Conservation (phyloP, 805 yeast genomes). For the Danielozyma ontarioensis region DNA sequence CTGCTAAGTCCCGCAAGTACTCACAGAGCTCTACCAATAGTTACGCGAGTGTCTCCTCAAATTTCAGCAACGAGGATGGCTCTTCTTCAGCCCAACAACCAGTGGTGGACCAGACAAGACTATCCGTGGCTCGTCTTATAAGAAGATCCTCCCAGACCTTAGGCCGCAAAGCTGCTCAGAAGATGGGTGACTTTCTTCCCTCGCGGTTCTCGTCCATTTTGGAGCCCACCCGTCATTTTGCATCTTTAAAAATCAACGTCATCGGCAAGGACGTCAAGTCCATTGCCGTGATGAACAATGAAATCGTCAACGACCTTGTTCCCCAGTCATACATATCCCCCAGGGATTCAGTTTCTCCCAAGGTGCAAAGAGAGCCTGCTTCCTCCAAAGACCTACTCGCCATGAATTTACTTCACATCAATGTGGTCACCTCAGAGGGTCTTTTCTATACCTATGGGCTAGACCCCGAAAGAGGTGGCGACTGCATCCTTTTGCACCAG, state of each 20-base stretch:
- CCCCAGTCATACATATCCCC: conserved; percentile 27
- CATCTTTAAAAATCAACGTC: conserved; percentile 65
- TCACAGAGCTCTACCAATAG: conserved; percentile 36
- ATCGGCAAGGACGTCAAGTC: conserved; percentile 36
- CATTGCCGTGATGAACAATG: conserved; percentile 41
- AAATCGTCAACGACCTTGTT: conserved; percentile 24
- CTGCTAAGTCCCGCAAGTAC: conserved; percentile 29
- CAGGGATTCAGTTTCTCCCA: neutral
- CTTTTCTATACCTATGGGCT: conserved; percentile 73
- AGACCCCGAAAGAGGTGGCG: conserved; percentile 89
- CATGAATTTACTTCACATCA: conserved; percentile 39
- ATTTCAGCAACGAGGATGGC: conserved; percentile 13
- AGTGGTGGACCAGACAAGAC: conserved; percentile 61
- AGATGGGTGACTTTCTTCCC: conserved; percentile 84
- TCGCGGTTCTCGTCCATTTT: conserved; percentile 72
- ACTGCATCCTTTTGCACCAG: conserved; percentile 75
- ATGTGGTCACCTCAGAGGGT: conserved; percentile 80
- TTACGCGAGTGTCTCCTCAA: conserved; percentile 22
- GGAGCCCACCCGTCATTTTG: conserved; percentile 90
- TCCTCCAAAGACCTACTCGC: conserved; percentile 9
- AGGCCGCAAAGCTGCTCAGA: conserved; percentile 79
- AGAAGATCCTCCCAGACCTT: conserved; percentile 73
- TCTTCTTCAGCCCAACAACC: conserved; percentile 42
- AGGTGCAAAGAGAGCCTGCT: neutral
- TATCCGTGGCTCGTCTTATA: conserved; percentile 70